Base-by-base conservation (phyloP, 495 filamentous ascomycete species). In the Haplographium delicatum region DNA sequence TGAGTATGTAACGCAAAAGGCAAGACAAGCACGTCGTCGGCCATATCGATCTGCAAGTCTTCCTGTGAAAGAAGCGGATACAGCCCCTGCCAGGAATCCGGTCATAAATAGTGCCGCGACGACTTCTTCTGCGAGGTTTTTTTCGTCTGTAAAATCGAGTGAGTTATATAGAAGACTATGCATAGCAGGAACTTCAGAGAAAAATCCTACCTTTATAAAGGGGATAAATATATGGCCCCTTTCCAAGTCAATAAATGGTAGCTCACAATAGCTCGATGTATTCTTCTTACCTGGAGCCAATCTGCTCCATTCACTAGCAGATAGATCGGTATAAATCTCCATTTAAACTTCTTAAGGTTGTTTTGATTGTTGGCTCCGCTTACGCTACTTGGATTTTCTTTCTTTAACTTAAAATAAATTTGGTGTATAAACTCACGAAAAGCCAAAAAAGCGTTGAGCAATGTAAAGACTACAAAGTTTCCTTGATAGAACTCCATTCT, bases 141-240 rank as follows among this genome's bases (percentile, higher is more conserved):
- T 71, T 59, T 76, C 68, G 51, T 75, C 68, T 56, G 43, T 2
- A 19, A 11, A 27, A 15, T 30, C 40, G 44, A 51, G 39, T 48
- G 18, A 50, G 27, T 16, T 10, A 11, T 37, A 7, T 26, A 6
- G 7, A 27, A 4, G 11, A 20, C n/a, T 9, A 19, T 3, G n/a
- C 6, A n/a, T 10, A 18, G 13, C n/a, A 23, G 16, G 10, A 39
- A 13, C 8, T 11, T 33, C 22, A 24, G n/a, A 34, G 26, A 27
- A 34, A n/a, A 16, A 26, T 16, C 11, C 22, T 37, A 53, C 50
- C 56, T 59, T 62, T 67, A 58, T 80, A 79, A 15, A 81, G 64
- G 7, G 76, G 67, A 62, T 78, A 78, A 25, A 79, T 68, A 61
- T 71, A 74, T 6, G 76, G 72, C 22, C 74, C 74, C 67, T 72